Base-by-base conservation (phyloP, 805 yeast genomes). In the Dipodascus albidus region DNA sequence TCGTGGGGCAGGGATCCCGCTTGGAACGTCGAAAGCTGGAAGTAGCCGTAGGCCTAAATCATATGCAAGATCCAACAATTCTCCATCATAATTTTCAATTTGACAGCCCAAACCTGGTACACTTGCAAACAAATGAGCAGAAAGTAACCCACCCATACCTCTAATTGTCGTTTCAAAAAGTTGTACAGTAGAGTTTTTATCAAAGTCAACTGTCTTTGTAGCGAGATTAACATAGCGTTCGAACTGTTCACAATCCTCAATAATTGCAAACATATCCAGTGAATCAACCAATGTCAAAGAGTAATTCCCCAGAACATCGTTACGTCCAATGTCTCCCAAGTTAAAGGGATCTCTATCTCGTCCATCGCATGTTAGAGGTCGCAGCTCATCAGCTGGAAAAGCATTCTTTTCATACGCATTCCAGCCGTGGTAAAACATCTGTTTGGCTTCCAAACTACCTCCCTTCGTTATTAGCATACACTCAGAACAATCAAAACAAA, bases 161-260 rank as follows among this genome's bases (percentile, higher is more conserved):
- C 98, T 69, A 17, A 91, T 90, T 3, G 88, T 80, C 2, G 86
- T 77, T 66, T 90, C 98, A 66, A 90, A 90, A 1, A 90, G 95
- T 63, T 90, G 97, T 0, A 90, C 83, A 1, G 82, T 79, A 8
- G 88, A 76, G 56, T 87, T 80, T 42, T 79, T 74, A 42, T 79
- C 74, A 62, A 87, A 87, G 50, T 71, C 62, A 8, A 72, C 66
- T 42, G 70, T 69, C 1, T 66, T 62, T 11, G 65, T 65, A 8
- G 80, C 69, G 21, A 76, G 61, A 0, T 66, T 62, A 3, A 79
- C 71, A 41, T 77, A 70, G 21, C 74, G 60, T 3, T 69, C 71
- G 58, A 90, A 82, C 42, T 73, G 74, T 15, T 72, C 75, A 62
- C 75, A 73, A 58, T 86, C 85, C 44, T 81, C 82, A 70, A 89